These are phyloP conservation scores for Phytophthora megakarya DNA, from an alignment of 352 stramenopile species.

Conservation along the genomic window DNA sequence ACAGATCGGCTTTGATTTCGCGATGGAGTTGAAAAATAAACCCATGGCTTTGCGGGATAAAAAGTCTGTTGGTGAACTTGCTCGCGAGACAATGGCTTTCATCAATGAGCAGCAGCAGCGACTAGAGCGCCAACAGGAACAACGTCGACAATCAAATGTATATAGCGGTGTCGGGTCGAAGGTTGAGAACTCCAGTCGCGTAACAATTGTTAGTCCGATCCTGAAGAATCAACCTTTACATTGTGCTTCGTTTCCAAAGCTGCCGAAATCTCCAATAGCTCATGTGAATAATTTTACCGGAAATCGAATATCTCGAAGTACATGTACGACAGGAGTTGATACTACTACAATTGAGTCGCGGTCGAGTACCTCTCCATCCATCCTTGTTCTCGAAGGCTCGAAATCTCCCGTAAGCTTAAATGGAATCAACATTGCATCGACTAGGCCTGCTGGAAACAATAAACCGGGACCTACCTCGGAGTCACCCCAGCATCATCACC, in stretches of 20 bases:
- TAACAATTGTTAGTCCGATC: slow-evolving; percentile 2
- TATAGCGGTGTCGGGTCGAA: neutral
- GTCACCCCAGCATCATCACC: slow-evolving; percentile 15
- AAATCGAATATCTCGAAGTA: neutral
- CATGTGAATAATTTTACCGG: neutral
- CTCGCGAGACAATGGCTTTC: slow-evolving; percentile 59
- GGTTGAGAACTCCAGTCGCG: neutral
- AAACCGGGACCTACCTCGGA: slow-evolving; percentile 12
- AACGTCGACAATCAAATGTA: slow-evolving; percentile 12
- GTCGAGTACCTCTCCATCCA: neutral
- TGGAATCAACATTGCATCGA: slow-evolving; percentile 41
- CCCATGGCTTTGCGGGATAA: slow-evolving; percentile 35
- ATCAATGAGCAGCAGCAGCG: slow-evolving; percentile 48
- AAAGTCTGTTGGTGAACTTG: slow-evolving; percentile 68
- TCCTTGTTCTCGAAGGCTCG: slow-evolving; percentile 24
- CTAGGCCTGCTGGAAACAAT: slow-evolving; percentile 36
- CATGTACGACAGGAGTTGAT: neutral
- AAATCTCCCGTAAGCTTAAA: slow-evolving; percentile 30
- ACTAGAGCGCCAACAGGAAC: slow-evolving; percentile 22
- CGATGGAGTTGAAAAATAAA: slow-evolving; percentile 53
- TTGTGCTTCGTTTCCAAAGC: slow-evolving; percentile 21
- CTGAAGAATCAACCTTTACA: slow-evolving; percentile 3
- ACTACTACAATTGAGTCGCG: neutral
- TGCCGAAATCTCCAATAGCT: slow-evolving; percentile 21
- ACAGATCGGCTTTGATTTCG: slow-evolving; percentile 65